Percentiles rank a stretch among this genome's conserved stretches.
Conservation (phyloP, 1,139 yeast species). For the Saccharomyces uvarum region DNA sequence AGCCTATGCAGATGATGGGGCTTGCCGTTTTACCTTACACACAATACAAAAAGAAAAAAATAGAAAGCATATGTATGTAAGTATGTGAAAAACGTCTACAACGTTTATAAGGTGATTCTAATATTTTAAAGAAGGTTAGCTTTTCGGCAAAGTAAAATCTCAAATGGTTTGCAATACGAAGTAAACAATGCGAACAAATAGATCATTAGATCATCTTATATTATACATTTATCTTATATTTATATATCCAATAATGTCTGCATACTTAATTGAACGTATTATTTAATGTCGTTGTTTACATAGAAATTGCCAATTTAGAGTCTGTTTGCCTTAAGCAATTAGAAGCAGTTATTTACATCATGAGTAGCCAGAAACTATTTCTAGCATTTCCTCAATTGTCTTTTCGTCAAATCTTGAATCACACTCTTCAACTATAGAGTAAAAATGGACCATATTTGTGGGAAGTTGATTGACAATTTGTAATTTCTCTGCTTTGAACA, state of each 20-base stretch:
- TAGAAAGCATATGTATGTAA: too few relatives aligned
- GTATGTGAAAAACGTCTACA: too few relatives aligned
- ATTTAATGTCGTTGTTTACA: neutral
- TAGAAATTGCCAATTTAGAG: neutral
- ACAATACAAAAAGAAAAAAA: too few relatives aligned
- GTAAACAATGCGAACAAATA: too few relatives aligned
- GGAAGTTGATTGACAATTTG: conserved; percentile 82
- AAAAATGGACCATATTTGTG: conserved; percentile 66
- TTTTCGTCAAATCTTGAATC: conserved; percentile 70
- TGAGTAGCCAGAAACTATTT: conserved; percentile 9
- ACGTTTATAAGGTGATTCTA: too few relatives aligned
- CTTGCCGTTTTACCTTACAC: too few relatives aligned
- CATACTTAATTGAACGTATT: neutral
- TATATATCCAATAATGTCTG: neutral
- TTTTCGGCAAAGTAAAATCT: too few relatives aligned
- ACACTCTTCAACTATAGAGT: conserved; percentile 82
- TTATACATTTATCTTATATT: too few relatives aligned
- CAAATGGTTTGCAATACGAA: too few relatives aligned
- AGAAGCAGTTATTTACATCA: neutral
- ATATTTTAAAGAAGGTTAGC: too few relatives aligned
- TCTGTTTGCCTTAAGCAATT: neutral
- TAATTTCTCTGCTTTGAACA: conserved; percentile 77
- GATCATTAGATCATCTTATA: too few relatives aligned
- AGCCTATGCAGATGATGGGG: too few relatives aligned
- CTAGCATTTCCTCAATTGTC: conserved; percentile 44